phyloP scores from a whole-genome alignment of 257 asterid genomes.

The Thymus quinquecostatus region DNA sequence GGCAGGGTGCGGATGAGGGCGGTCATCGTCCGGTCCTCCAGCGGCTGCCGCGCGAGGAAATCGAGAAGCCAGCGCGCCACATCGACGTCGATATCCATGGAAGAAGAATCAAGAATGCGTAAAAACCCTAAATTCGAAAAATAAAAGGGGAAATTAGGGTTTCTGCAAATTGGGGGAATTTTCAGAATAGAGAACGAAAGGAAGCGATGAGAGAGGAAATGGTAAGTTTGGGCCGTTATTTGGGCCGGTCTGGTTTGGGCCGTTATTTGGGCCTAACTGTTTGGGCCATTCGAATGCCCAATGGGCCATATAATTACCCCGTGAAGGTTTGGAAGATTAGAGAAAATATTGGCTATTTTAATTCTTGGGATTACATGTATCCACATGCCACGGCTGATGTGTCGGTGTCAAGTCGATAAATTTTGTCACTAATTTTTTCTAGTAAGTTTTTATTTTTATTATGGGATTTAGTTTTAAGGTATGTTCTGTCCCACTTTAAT shows the following conservation, averaged over 20 bases:
- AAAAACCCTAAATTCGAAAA: slow-evolving; percentile 33
- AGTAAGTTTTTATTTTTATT: no score
- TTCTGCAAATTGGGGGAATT: slow-evolving; percentile 17
- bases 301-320: no score
- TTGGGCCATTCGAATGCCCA: no score
- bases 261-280: no score
- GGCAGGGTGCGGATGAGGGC: slow-evolving; percentile 51
- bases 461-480: no score
- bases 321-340: no score
- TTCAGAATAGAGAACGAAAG: neutral
- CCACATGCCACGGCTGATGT: no score
- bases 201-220: neutral
- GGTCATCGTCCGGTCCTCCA: slow-evolving; percentile 44
- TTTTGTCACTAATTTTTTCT: no score
- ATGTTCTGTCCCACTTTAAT: no score
- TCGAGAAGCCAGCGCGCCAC: slow-evolving; percentile 67
- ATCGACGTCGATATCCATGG: slow-evolving; percentile 53
- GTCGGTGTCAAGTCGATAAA: no score
- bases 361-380: no score
- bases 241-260: slow-evolving; percentile 10
- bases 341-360: no score
- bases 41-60: slow-evolving; percentile 54
- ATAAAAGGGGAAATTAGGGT: slow-evolving; percentile 15
- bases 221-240: neutral
- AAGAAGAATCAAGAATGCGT: neutral